Evolutionary conservation across 139 green algal species (phyloP), one percentile per base, ranked within the genome.

Genomic region (Chlamydomonas urium): DNA sequence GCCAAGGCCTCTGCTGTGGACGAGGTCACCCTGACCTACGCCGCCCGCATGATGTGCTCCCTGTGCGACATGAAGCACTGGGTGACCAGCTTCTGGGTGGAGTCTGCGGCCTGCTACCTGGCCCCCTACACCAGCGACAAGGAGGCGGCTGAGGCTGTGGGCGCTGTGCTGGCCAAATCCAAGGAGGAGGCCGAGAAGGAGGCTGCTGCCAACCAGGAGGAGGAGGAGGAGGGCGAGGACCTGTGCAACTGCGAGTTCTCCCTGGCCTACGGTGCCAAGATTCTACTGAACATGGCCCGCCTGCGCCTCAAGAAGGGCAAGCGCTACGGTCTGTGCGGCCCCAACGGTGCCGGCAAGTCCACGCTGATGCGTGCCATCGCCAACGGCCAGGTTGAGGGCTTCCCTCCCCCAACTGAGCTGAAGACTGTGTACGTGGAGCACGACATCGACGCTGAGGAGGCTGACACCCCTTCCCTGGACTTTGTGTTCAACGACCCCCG

Each of bases 351-450:
- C 66, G 89, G 89, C 73, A 92, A 91, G 81, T 91, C 85, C 21
- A 97, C 91, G 4, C 89, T 98, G n/a, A 96, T 98, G 90, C 84
- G 88, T 66, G 90, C 91, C 71, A 98, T 98, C 68, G 82, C 87
- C 65, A 88, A 89, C 70, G 89, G 88, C 45, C 86, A 98, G 85
- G 77, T 96, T 31, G 91, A 98, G 29, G 90, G 90, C 65, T 96
- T 97, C 80, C 91, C 93, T 21, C 81, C 90, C 32, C 76, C 86
- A 34, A 84, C 93, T 34, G 65, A 93, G 77, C 80, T 96, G 35
- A 75, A 77, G 68, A 94, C 90, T 0, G 81, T 96, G 38, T 96
- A 95, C 71, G 89, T 96, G 65, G 92, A 96, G 88, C 87, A 93
- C 58, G 92, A 97, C 82, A 93, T 98, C 65, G 80, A 85, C 72